Evolutionary conservation across 768 basidiomycete species (phyloP).

Genomic region (Ramaria rubella): DNA sequence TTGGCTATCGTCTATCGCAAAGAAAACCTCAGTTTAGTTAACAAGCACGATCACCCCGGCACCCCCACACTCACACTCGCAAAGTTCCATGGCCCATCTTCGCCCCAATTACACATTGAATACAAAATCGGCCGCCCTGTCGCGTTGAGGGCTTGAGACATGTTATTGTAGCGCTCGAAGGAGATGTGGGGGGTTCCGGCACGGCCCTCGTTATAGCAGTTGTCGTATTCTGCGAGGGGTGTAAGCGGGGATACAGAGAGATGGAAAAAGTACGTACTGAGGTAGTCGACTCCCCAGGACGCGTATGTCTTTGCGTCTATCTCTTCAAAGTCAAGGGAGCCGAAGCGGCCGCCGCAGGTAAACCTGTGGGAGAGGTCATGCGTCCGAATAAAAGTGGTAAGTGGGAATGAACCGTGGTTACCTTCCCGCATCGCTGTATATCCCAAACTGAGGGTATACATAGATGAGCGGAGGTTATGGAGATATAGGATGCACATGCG

Average conservation of each 20-base stretch:
- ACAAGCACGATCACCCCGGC: not conserved
- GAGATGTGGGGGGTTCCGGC: slow-evolving; percentile 30
- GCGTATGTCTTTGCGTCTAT: slow-evolving; percentile 37
- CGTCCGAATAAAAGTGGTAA: not conserved
- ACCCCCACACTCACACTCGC: slow-evolving; percentile 20
- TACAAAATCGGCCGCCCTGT: slow-evolving; percentile 35
- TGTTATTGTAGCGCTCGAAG: slow-evolving; percentile 30
- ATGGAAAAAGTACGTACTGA: slow-evolving; percentile 19
- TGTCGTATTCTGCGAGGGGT: slow-evolving; percentile 29
- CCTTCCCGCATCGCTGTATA: slow-evolving; percentile 9
- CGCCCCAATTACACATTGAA: slow-evolving; percentile 37
- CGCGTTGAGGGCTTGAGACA: slow-evolving; percentile 33
- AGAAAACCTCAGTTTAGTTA: not conserved
- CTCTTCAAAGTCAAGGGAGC: slow-evolving; percentile 34
- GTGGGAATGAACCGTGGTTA: not conserved
- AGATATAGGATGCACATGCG: not conserved
- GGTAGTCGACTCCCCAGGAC: slow-evolving; percentile 33
- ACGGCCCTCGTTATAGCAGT: slow-evolving; percentile 35
- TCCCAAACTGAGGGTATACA: not conserved
- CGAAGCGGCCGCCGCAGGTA: slow-evolving; percentile 33
- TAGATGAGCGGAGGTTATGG: not conserved
- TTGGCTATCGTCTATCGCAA: slow-evolving; percentile 19
- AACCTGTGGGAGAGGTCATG: slow-evolving; percentile 13
- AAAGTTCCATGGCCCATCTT: slow-evolving; percentile 36
- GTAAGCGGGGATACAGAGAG: not conserved